A percentile compares a stretch with the other conserved stretches of the same genome.
These are phyloP conservation scores for Chlamydomonas sphaeroides DNA, from an alignment of 139 green algal species.

Conservation along the genomic window DNA sequence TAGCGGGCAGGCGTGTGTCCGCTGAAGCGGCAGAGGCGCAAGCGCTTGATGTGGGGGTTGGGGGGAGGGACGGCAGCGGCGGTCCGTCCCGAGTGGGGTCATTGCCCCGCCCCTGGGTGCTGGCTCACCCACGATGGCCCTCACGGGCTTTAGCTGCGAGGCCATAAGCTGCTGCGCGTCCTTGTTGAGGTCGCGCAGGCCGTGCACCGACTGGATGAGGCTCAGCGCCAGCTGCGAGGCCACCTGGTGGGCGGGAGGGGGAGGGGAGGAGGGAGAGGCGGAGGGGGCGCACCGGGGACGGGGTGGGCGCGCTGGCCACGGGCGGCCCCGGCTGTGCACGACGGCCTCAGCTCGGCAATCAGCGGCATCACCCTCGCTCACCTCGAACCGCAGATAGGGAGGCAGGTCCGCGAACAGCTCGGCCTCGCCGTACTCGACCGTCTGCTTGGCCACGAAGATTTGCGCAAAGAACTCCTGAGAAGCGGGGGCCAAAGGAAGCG, in stretches of 20 bases:
- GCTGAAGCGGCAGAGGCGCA: too few relatives aligned
- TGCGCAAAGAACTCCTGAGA: constrained; percentile 31
- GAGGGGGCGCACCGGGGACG: neutral
- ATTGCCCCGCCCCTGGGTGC: too few relatives aligned
- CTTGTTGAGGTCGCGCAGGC: constrained; percentile 37
- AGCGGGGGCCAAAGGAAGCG: neutral
- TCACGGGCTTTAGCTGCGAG: constrained; percentile 23
- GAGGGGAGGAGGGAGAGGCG: neutral
- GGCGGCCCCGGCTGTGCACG: too few relatives aligned
- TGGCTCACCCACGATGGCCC: constrained; percentile 24
- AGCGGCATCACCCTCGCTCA: too few relatives aligned
- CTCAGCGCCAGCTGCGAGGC: constrained; percentile 6
- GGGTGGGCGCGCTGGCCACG: too few relatives aligned
- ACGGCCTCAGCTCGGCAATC: too few relatives aligned
- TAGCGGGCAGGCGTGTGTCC: too few relatives aligned
- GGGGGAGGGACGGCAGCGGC: too few relatives aligned
- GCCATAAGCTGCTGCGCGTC: constrained; percentile 52
- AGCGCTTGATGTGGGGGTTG: too few relatives aligned
- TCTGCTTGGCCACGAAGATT: constrained; percentile 31
- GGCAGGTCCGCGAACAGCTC: constrained; percentile 39
- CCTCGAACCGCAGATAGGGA: constrained; percentile 13
- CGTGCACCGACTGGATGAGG: constrained; percentile 11
- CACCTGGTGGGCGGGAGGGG: neutral
- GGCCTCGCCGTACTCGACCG: constrained; percentile 27
- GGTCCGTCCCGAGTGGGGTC: too few relatives aligned